Percentiles rank a stretch among this genome's conserved stretches.
These are phyloP conservation scores for Croton laevigatus DNA, from an alignment of 441 rosid species.

Conservation along the genomic window DNA sequence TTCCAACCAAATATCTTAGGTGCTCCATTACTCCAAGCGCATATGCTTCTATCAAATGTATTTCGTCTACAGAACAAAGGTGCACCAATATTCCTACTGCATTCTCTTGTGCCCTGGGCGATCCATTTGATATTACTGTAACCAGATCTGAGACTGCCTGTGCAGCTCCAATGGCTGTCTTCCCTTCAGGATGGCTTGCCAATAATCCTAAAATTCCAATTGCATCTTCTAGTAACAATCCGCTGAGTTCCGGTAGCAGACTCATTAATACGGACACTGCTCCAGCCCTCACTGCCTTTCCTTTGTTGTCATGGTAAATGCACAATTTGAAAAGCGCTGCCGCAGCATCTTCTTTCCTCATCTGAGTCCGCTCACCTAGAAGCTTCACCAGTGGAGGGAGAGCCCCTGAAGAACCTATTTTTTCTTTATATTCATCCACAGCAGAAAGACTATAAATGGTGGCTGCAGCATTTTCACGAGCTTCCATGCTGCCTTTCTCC, in stretches of 20 bases:
- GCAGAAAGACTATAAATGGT: conserved; percentile 93
- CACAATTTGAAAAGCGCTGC: conserved; percentile 96
- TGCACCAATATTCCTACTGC: conserved; percentile 95
- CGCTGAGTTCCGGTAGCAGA: conserved; percentile 72
- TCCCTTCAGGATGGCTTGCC: conserved; percentile 90
- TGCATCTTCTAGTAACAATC: conserved; percentile 89
- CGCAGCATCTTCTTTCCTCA: conserved; percentile 96
- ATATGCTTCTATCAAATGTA: conserved; percentile 60
- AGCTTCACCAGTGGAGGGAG: conserved; percentile 79
- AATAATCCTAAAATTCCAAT: conserved; percentile 83
- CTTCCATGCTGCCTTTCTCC: conserved; percentile 96
- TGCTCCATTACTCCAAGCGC: conserved; percentile 71
- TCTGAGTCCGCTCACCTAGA: conserved; percentile 78
- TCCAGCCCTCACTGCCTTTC: conserved; percentile 89
- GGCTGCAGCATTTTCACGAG: conserved; percentile 97
- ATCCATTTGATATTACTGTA: conserved; percentile 68
- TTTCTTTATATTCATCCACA: conserved; percentile 83
- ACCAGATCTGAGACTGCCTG: conserved; percentile 81
- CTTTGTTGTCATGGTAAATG: conserved; percentile 95
- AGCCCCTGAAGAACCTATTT: conserved; percentile 82
- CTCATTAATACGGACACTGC: conserved; percentile 72
- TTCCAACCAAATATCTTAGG: conserved; percentile 65
- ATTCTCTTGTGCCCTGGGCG: conserved; percentile 87
- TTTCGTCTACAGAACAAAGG: conserved; percentile 74
- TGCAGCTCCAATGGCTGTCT: conserved; percentile 72